Evolutionary conservation across 805 yeast species (phyloP).

Genomic region (Yarrowia yakushimensis): DNA sequence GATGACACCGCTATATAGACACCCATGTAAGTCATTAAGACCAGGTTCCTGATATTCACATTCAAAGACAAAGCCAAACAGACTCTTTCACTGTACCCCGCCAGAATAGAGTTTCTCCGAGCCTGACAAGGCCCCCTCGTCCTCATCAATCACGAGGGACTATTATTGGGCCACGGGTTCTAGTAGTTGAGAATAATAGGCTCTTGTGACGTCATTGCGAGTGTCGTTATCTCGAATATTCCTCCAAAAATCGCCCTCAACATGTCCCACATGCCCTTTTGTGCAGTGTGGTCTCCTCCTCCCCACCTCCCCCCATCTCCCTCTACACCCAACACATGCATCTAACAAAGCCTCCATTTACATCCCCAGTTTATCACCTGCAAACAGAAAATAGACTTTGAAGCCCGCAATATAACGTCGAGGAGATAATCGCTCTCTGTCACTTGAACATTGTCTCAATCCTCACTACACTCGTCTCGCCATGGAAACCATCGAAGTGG

Average conservation of each 20-base stretch:
- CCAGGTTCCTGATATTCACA: slow-evolving; percentile 10
- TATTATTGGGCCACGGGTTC: too few species aligned
- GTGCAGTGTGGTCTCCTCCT: too few species aligned
- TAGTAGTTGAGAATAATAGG: too few species aligned
- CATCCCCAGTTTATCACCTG: slow-evolving; percentile 9
- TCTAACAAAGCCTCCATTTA: background rate
- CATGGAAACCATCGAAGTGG: slow-evolving; percentile 93
- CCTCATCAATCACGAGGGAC: background rate
- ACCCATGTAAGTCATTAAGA: too few species aligned
- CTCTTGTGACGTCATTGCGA: too few species aligned
- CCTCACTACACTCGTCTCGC: background rate
- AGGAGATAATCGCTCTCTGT: background rate
- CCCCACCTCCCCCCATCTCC: background rate
- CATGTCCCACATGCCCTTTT: too few species aligned
- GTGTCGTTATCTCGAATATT: too few species aligned
- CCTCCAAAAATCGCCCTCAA: too few species aligned
- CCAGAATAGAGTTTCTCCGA: slow-evolving; percentile 9
- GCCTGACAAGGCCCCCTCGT: slow-evolving; percentile 5
- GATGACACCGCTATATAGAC: too few species aligned
- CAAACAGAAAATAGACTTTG: background rate
- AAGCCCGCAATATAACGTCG: slow-evolving; percentile 12
- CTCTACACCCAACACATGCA: background rate
- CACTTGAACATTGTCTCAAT: too few species aligned
- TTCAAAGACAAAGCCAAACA: slow-evolving; percentile 4
- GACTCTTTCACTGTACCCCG: background rate